These are phyloP conservation scores for Limonium bicolor DNA, from an alignment of 148 eudicot genomes.

Conservation along the genomic window DNA sequence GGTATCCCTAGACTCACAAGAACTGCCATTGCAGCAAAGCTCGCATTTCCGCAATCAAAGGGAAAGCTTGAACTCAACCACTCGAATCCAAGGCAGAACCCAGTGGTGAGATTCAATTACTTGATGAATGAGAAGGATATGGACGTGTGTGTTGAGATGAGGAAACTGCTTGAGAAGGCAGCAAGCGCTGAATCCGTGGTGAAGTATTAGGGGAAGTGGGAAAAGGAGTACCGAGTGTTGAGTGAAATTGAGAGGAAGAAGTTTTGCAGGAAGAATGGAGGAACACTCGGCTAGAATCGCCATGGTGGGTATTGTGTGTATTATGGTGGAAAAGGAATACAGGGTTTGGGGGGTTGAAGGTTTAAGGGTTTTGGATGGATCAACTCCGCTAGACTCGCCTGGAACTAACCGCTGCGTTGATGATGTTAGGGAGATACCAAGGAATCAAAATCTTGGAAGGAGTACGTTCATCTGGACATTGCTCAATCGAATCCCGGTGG, in stretches of 20 bases:
- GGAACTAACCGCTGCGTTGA: constrained; percentile 39
- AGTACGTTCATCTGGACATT: too few species aligned
- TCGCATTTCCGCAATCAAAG: constrained; percentile 21
- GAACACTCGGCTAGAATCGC: constrained; percentile 24
- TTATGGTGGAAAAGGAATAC: constrained; percentile 25
- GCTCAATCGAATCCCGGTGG: too few species aligned
- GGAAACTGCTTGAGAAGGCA: constrained; percentile 9
- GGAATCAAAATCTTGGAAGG: constrained; percentile 21
- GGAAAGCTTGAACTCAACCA: constrained; percentile 22
- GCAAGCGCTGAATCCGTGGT: constrained; percentile 13
- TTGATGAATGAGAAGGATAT: constrained; percentile 16
- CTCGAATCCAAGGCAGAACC: constrained; percentile 24
- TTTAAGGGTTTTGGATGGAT: constrained; percentile 29
- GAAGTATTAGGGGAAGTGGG: constrained; percentile 12
- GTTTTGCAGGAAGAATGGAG: constrained; percentile 24
- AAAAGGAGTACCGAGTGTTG: neutral
- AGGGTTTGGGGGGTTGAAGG: constrained; percentile 20
- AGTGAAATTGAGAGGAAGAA: constrained; percentile 19
- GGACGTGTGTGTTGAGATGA: constrained; percentile 17
- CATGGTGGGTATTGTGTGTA: constrained; percentile 34
- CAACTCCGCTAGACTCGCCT: constrained; percentile 23
- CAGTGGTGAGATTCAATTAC: constrained; percentile 23
- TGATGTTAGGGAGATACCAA: constrained; percentile 36
- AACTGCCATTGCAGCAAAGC: constrained; percentile 22
- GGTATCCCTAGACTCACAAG: constrained; percentile 7